A percentile compares a stretch with the other conserved stretches of the same genome.
Conservation (phyloP, 345 rosid genomes). For the Raphanus sativus region DNA sequence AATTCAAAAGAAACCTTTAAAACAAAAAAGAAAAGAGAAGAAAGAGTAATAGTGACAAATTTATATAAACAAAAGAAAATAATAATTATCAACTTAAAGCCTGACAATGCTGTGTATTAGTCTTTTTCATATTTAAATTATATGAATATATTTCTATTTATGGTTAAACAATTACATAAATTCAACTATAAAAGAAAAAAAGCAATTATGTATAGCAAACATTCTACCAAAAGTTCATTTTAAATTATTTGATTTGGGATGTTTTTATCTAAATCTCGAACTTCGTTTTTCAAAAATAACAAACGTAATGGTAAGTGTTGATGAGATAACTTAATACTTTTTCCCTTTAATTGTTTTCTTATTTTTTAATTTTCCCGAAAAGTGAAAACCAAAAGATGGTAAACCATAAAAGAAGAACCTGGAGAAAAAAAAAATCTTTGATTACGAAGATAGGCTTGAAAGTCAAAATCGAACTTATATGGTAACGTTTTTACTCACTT, state of each 20-base stretch:
- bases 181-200: neutral
- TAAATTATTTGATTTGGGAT: neutral
- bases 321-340: no score
- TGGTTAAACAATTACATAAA: neutral
- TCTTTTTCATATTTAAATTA: neutral
- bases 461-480: no score
- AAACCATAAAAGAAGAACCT: no score
- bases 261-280: neutral
- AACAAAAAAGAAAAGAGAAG: neutral
- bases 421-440: no score
- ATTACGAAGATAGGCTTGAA: no score
- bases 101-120: neutral
- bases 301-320: no score
- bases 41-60: neutral
- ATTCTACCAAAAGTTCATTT: neutral
- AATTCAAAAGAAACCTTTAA: neutral
- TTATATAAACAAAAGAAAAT: neutral
- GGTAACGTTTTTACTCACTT: no score
- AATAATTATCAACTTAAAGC: no score
- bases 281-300: neutral
- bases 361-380: no score
- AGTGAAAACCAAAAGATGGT: no score
- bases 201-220: neutral
- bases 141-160: neutral
- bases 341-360: no score